Evolutionary conservation across 352 stramenopile genomes (phyloP).

Genomic region (Phytophthora syringae): DNA sequence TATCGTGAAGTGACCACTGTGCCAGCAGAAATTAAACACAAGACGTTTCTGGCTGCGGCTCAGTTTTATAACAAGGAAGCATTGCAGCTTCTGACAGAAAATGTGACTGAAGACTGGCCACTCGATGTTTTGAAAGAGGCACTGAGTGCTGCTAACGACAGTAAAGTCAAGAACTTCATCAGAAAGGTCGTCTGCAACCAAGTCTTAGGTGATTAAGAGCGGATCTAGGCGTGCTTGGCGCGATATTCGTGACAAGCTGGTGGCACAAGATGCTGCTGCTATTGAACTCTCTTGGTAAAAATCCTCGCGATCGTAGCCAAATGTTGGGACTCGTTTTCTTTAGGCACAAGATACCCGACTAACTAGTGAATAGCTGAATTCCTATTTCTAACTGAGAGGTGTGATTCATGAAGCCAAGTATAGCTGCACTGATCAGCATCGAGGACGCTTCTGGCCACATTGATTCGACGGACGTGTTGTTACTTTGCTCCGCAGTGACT

Average conservation of each 20-base stretch:
- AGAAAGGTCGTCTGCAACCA: not conserved
- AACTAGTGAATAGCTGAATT: not conserved
- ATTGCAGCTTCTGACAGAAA: not conserved
- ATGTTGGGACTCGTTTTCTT: not conserved
- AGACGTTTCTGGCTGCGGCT: slow-evolving; percentile 1
- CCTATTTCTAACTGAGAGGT: not conserved
- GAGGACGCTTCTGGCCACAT: not conserved
- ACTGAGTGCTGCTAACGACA: not conserved
- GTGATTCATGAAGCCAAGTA: not conserved
- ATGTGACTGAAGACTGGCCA: not conserved
- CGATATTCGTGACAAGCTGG: too few species aligned
- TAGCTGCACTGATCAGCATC: not conserved
- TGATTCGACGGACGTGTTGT: not conserved
- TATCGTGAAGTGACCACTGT: not conserved
- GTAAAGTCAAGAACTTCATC: not conserved
- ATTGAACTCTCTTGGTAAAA: too few species aligned
- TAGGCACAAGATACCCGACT: too few species aligned
- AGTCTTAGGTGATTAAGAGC: not conserved
- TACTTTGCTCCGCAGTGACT: too few species aligned
- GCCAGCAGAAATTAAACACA: not conserved
- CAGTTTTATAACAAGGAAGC: not conserved
- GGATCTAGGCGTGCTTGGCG: not conserved
- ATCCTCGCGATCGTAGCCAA: not conserved
- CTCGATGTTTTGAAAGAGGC: not conserved
- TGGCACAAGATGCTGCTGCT: too few species aligned